phyloP scores from a whole-genome alignment of 2,329 filamentous ascomycete genomes.

The Scedosporium apiospermum region DNA sequence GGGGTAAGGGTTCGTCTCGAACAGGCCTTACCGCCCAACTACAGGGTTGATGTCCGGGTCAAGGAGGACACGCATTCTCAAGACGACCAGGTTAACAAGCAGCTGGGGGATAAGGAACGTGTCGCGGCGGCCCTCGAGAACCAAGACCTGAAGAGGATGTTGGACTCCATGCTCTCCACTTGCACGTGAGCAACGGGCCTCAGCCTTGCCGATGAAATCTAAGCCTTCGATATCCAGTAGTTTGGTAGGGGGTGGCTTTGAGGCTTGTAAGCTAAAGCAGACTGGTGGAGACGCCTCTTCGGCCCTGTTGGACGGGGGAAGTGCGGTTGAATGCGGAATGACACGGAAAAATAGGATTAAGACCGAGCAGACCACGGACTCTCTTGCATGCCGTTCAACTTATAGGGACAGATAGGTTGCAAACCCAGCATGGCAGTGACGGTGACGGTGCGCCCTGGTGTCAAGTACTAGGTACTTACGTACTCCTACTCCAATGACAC shows the following conservation, averaged over 20 bases:
- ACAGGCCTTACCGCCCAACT: slow-evolving; percentile 82
- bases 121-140: slow-evolving; percentile 94
- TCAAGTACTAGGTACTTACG: no score
- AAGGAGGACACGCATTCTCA: slow-evolving; percentile 95
- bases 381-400: not conserved
- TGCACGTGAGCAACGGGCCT: slow-evolving; percentile 43
- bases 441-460: no score
- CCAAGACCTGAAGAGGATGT: slow-evolving; percentile 74
- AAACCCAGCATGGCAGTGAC: not conserved
- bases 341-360: not conserved
- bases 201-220: no score
- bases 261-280: not conserved
- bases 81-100: slow-evolving; percentile 93
- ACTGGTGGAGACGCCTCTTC: not conserved
- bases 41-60: slow-evolving; percentile 84
- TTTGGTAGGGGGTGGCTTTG: not conserved
- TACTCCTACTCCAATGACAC: no score
- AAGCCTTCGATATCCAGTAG: not conserved
- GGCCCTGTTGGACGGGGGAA: not conserved
- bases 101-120: slow-evolving; percentile 90
- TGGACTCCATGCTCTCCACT: slow-evolving; percentile 89
- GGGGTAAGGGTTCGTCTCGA: slow-evolving; percentile 87
- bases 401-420: not conserved
- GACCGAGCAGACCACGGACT: not conserved
- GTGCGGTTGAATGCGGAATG: not conserved